A percentile compares a stretch with the other conserved stretches of the same genome.
These are phyloP conservation scores for Stentor coeruleus DNA, from an alignment of 73 alveolate species.

Conservation along the genomic window DNA sequence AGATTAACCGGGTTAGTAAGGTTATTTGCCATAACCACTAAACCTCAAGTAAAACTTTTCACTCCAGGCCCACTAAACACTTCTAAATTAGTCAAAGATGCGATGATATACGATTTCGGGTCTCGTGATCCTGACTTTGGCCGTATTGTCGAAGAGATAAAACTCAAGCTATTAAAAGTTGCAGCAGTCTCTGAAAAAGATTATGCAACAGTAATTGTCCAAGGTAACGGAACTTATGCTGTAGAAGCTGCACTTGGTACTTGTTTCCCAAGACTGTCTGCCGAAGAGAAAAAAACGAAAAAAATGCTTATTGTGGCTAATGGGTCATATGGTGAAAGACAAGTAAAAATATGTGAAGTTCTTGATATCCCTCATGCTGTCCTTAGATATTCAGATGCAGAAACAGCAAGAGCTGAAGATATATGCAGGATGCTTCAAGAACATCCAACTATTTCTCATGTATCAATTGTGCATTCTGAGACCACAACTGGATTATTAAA, in stretches of 20 bases:
- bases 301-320: slow-evolving; percentile 46
- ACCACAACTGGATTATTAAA: slow-evolving; percentile 54
- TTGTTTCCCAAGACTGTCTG: not conserved
- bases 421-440: slow-evolving; percentile 34
- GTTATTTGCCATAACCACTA: not conserved
- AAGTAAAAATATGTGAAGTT: slow-evolving; percentile 41
- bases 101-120: slow-evolving; percentile 50
- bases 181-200: slow-evolving; percentile 36
- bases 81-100: slow-evolving; percentile 43
- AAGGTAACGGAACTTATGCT: slow-evolving; percentile 73
- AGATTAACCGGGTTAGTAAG: not conserved
- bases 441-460: slow-evolving; percentile 49
- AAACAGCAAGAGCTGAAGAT: slow-evolving; percentile 38
- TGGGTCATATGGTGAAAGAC: slow-evolving; percentile 67
- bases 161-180: slow-evolving; percentile 35
- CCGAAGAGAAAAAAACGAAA: not conserved
- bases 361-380: slow-evolving; percentile 30
- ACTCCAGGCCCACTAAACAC: slow-evolving; percentile 71
- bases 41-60: slow-evolving; percentile 35
- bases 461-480: slow-evolving; percentile 57
- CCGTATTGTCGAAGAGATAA: slow-evolving; percentile 42
- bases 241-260: slow-evolving; percentile 54
- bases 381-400: slow-evolving; percentile 45
- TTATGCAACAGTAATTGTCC: slow-evolving; percentile 48
- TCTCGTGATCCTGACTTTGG: slow-evolving; percentile 57